Evolutionary conservation across 495 filamentous ascomycete genomes (phyloP), one percentile per base, ranked within the genome.

Genomic region (Penicillium goetzii): DNA sequence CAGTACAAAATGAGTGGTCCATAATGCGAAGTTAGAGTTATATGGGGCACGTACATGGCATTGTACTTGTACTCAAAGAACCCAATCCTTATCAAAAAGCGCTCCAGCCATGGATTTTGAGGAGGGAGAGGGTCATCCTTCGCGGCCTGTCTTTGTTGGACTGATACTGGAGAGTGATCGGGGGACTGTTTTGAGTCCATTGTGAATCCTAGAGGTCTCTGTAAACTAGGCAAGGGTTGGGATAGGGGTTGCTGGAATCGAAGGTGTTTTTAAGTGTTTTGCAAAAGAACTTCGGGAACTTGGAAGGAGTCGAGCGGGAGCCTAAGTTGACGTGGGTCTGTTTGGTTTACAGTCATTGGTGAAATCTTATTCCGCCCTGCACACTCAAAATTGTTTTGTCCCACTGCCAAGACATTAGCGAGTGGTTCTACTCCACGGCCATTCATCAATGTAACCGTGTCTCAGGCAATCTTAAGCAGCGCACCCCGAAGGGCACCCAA

Each of bases 51-150:
- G 54, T 57, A 57, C 54, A 57, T 57, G 19, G 34, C 21, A 38
- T 57, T 57, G 21, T 57, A 57, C 54, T 57, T 57, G 32, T 36
- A 40, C n/a, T 57, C 54, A 40, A 57, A 57, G 33, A 57, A 57
- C 33, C 54, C 14, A 14, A 57, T 21, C 23, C 34, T 57, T 57
- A 8, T 40, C 34, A 57, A 57, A 43, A 57, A 57, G 54, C 33
- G 54, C 34, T 57, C 54, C 36, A 57, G 54, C 54, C 33, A 40
- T 38, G 34, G 34, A 10, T 38, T 38, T 38, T 38, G 34, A 38
- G 34, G 34, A 21, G 32, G 54, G 21, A 25, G 21, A 25, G 32
- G 30, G 34, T 40, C 30, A 57, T 41, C 34, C 9, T 57, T 14
- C 30, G 36, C 33, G 32, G 19, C 4, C 34, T 38, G 0, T 57